A percentile compares a stretch with the other conserved stretches of the same genome.
These are phyloP conservation scores for Trichopus zeylanicus DNA, from an alignment of 116 monocot species.

Conservation along the genomic window DNA sequence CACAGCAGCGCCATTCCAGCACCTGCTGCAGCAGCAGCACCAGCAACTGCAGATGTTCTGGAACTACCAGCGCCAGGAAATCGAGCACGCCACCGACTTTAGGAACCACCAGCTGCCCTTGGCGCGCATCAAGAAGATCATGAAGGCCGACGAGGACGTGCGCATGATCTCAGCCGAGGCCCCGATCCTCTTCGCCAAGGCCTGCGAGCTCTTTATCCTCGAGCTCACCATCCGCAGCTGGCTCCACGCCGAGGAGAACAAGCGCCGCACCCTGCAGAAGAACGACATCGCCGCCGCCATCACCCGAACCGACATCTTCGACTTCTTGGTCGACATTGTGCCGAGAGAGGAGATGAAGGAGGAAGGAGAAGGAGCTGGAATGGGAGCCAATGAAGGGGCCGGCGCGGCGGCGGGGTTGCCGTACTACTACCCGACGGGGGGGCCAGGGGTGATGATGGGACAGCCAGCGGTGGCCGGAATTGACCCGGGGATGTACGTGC, in stretches of 20 bases:
- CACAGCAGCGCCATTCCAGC: constrained; percentile 8
- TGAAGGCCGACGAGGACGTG: constrained; percentile 62
- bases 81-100: constrained; percentile 32
- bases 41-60: constrained; percentile 51
- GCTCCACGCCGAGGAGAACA: constrained; percentile 47
- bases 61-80: constrained; percentile 38
- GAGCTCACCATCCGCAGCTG: constrained; percentile 51
- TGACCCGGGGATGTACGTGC: constrained; percentile 6
- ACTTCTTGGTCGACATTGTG: constrained; percentile 43
- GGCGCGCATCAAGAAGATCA: constrained; percentile 54
- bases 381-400: not conserved
- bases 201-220: constrained; percentile 58
- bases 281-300: constrained; percentile 47
- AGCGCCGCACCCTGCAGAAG: constrained; percentile 40
- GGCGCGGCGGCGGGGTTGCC: constrained; percentile 6
- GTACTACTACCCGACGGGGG: constrained; percentile 15
- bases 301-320: constrained; percentile 36
- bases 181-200: constrained; percentile 45
- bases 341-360: constrained; percentile 36
- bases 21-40: constrained; percentile 34
- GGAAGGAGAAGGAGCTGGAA: not conserved
- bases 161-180: constrained; percentile 52
- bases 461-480: constrained; percentile 18
- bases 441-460: constrained; percentile 15
- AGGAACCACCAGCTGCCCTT: constrained; percentile 46